These are phyloP conservation scores for Pyrenochaeta sp. DNA, from an alignment of 2,329 filamentous ascomycete genomes.

Conservation along the genomic window DNA sequence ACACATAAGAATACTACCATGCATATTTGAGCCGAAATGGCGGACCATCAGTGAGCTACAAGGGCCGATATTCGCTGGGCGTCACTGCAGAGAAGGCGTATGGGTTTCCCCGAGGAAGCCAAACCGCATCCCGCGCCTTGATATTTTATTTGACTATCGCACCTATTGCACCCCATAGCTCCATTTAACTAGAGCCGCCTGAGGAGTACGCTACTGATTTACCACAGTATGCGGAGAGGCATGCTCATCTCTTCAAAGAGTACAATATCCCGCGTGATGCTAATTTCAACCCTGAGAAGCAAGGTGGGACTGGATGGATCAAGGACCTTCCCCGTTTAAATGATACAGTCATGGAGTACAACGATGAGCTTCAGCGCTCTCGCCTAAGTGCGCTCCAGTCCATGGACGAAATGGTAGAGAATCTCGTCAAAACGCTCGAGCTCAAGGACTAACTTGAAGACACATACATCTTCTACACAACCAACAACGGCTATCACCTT, in stretches of 20 bases:
- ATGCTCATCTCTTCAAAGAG: constrained; percentile 67
- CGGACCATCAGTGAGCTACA: too few species aligned
- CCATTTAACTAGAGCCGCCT: constrained; percentile 34
- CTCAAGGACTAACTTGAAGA: too few species aligned
- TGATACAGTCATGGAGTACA: constrained; percentile 57
- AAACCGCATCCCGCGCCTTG: too few species aligned
- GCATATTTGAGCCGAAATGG: too few species aligned
- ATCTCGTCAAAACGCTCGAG: constrained; percentile 38
- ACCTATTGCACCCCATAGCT: constrained; percentile 71
- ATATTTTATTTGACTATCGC: constrained; percentile 66
- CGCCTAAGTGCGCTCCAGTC: constrained; percentile 53
- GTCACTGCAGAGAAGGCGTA: too few species aligned
- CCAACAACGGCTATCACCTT: background rate
- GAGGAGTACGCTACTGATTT: constrained; percentile 38
- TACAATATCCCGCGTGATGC: constrained; percentile 66
- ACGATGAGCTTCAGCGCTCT: constrained; percentile 58
- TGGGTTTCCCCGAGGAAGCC: too few species aligned
- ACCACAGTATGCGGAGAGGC: constrained; percentile 56
- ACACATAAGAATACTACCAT: too few species aligned
- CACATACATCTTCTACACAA: too few species aligned
- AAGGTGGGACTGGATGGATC: constrained; percentile 58
- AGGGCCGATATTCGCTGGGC: too few species aligned
- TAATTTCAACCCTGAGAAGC: constrained; percentile 70
- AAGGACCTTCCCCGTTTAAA: constrained; percentile 54
- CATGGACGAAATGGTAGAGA: constrained; percentile 62